Evolutionary conservation across 2,329 filamentous ascomycete genomes (phyloP).

Genomic region (Stachybotrys echinatus): DNA sequence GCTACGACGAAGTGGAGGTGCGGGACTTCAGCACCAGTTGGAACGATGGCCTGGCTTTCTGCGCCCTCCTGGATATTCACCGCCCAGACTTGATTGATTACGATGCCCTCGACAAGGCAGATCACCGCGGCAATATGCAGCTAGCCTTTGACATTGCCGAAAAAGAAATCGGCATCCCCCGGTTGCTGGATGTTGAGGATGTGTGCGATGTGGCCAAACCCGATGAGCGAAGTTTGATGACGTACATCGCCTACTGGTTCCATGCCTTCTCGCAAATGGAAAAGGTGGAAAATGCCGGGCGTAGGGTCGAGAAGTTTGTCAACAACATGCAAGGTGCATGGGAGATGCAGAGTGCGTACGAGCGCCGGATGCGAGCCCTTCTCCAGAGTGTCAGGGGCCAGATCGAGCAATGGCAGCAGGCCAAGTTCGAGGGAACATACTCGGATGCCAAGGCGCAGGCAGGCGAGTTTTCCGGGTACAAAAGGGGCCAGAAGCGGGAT

Average conservation of each 20-base stretch:
- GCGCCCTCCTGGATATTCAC: slow-evolving; percentile 93
- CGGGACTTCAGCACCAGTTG: slow-evolving; percentile 92
- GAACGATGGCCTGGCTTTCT: slow-evolving; percentile 97
- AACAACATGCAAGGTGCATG: slow-evolving; percentile 98
- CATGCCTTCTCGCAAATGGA: slow-evolving; percentile 99
- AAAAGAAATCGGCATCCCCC: slow-evolving; percentile 94
- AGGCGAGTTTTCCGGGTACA: slow-evolving; percentile 78
- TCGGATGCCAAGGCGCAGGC: slow-evolving; percentile 86
- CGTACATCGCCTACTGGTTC: slow-evolving; percentile 99
- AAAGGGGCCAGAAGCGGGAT: slow-evolving; percentile 80
- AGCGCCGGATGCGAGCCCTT: slow-evolving; percentile 81
- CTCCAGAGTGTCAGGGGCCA: slow-evolving; percentile 71
- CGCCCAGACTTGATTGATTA: slow-evolving; percentile 96
- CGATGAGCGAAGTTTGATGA: slow-evolving; percentile 96
- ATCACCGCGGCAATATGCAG: slow-evolving; percentile 97
- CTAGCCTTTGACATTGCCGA: slow-evolving; percentile 93
- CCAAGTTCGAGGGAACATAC: slow-evolving; percentile 88
- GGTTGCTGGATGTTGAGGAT: slow-evolving; percentile 93
- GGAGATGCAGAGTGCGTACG: slow-evolving; percentile 98
- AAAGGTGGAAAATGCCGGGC: slow-evolving; percentile 93
- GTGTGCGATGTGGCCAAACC: slow-evolving; percentile 95
- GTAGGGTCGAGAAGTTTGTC: slow-evolving; percentile 96
- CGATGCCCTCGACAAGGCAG: slow-evolving; percentile 86
- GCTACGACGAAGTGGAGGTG: slow-evolving; percentile 95
- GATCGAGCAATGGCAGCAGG: slow-evolving; percentile 68